Percentiles rank a stretch among this genome's conserved stretches.
Evolutionary conservation across 805 yeast species (phyloP).

Genomic region (Lachancea quebecensis): DNA sequence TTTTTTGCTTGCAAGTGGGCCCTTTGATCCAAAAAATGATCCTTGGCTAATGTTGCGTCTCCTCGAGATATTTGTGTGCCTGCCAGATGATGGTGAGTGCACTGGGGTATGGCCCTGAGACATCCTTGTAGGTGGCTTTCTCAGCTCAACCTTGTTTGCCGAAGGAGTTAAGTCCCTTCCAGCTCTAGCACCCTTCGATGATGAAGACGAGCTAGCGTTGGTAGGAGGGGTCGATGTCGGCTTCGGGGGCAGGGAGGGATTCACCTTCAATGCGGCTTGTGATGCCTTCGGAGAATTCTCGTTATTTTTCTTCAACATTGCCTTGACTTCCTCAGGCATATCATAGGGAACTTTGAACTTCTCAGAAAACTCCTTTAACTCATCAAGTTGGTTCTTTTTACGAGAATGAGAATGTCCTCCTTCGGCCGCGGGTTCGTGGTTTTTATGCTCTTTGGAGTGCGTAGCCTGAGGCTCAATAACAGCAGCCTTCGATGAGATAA

Average conservation of each 20-base stretch:
- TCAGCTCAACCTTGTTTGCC: constrained; percentile 18
- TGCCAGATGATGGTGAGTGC: constrained; percentile 16
- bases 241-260: constrained; percentile 23
- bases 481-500: constrained; percentile 23
- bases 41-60: constrained; percentile 19
- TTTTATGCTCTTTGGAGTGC: constrained; percentile 1
- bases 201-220: constrained; percentile 7
- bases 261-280: constrained; percentile 15
- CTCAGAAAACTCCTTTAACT: constrained; percentile 71
- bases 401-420: constrained; percentile 7
- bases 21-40: constrained; percentile 36
- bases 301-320: constrained; percentile 43
- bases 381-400: constrained; percentile 42
- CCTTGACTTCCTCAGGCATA: constrained; percentile 40
- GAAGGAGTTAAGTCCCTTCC: constrained; percentile 21
- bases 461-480: constrained; percentile 1
- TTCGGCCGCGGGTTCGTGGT: not conserved
- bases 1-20: constrained; percentile 29
- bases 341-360: constrained; percentile 66
- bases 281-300: constrained; percentile 31
- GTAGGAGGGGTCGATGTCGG: constrained; percentile 13
- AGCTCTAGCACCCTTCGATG: constrained; percentile 4
- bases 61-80: constrained; percentile 17
- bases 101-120: constrained; percentile 23
- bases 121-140: constrained; percentile 18